Evolutionary conservation across 2,329 filamentous ascomycete genomes (phyloP).

Genomic region (Fusarium aywerte): DNA sequence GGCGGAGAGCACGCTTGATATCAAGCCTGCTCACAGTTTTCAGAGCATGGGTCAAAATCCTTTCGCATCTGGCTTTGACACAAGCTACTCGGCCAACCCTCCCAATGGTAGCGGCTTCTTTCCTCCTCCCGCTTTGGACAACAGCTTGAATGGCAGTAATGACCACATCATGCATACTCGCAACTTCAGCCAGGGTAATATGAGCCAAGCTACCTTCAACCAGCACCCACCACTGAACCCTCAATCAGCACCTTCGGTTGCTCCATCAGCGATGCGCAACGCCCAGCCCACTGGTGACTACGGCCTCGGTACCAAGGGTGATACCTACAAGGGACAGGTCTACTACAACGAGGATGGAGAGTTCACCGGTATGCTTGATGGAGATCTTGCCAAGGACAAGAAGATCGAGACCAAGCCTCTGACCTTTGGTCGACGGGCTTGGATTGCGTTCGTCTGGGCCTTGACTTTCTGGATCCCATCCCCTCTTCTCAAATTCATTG

Average conservation of each 20-base stretch:
- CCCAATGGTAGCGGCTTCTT: constrained; percentile 77
- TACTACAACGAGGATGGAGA: constrained; percentile 79
- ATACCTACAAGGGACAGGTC: constrained; percentile 76
- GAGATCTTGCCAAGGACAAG: constrained; percentile 81
- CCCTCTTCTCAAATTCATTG: constrained; percentile 79
- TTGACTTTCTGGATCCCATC: constrained; percentile 97
- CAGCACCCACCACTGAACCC: constrained; percentile 53
- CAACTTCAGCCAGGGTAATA: constrained; percentile 65
- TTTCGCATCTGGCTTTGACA: constrained; percentile 66
- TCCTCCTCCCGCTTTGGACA: constrained; percentile 67
- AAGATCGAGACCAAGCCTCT: constrained; percentile 77
- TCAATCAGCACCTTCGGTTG: constrained; percentile 67
- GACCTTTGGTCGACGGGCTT: constrained; percentile 73
- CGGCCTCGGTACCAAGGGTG: constrained; percentile 86
- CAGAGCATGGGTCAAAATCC: constrained; percentile 59
- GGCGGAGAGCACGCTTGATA: constrained; percentile 93
- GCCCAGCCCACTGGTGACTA: constrained; percentile 77
- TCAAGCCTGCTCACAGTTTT: constrained; percentile 72
- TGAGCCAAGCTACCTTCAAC: constrained; percentile 63
- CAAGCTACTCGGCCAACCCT: constrained; percentile 76
- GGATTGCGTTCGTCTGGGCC: constrained; percentile 86
- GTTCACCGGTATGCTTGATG: constrained; percentile 76
- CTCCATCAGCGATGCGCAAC: constrained; percentile 68
- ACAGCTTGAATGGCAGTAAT: constrained; percentile 73
- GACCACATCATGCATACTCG: constrained; percentile 76